A percentile compares a stretch with the other conserved stretches of the same genome.
These are phyloP conservation scores for Isoetes engelmannii DNA, from an alignment of 83 land plant species.

Conservation along the genomic window DNA sequence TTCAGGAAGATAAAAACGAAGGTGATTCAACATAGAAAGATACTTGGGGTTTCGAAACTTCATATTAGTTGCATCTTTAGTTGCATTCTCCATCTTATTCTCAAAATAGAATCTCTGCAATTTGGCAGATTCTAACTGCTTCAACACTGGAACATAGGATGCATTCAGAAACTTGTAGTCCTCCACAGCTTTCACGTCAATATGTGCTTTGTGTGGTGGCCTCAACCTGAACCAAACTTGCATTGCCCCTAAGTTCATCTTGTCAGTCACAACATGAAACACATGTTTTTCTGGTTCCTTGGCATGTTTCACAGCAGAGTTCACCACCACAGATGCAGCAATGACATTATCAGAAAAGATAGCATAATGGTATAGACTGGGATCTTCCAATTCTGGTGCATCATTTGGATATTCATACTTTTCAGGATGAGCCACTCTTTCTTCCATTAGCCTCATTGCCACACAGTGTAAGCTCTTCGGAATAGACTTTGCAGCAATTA, in stretches of 20 bases:
- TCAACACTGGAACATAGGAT: conserved; percentile 53
- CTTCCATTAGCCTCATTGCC: conserved; percentile 56
- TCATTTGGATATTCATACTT: conserved; percentile 30
- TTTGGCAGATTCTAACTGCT: conserved; percentile 58
- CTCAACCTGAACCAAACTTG: conserved; percentile 51
- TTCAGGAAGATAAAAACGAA: conserved; percentile 60
- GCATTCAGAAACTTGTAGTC: conserved; percentile 59
- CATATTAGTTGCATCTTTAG: conserved; percentile 63
- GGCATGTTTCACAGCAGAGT: conserved; percentile 54
- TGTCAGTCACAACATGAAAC: conserved; percentile 63
- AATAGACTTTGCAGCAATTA: conserved; percentile 61
- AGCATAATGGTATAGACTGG: conserved; percentile 57
- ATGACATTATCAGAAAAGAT: conserved; percentile 65
- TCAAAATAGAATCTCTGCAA: conserved; percentile 53
- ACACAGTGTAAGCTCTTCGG: conserved; percentile 60
- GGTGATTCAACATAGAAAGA: conserved; percentile 60
- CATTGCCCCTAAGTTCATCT: conserved; percentile 60
- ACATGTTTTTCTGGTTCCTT: conserved; percentile 60
- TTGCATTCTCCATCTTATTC: conserved; percentile 59
- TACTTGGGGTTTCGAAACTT: conserved; percentile 68
- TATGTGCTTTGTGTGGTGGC: conserved; percentile 46
- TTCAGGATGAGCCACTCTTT: conserved; percentile 46
- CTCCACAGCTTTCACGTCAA: conserved; percentile 55
- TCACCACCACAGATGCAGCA: conserved; percentile 71
- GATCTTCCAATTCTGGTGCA: conserved; percentile 39